Percentiles rank a stretch among this genome's conserved stretches.
These are phyloP conservation scores for Acanthamoeba triangularis DNA, from an alignment of 208 protist species.

Conservation along the genomic window DNA sequence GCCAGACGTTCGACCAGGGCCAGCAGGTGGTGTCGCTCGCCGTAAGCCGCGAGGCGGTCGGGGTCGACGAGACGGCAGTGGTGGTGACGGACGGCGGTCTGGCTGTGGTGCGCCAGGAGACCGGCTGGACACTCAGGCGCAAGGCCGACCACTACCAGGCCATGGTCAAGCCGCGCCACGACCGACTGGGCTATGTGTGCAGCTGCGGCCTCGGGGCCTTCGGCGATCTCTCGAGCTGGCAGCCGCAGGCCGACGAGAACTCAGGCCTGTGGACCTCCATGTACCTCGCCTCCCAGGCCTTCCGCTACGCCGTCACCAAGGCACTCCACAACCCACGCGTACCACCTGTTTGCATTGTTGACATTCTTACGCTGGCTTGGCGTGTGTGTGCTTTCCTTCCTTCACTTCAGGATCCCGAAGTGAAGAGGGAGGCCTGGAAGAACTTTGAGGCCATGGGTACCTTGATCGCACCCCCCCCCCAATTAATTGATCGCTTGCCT, in stretches of 20 bases:
- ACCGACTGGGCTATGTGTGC: conserved; percentile 59
- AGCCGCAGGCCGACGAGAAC: conserved; percentile 36
- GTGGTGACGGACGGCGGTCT: conserved; percentile 75
- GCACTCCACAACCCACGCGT: background rate
- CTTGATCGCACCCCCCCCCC: background rate
- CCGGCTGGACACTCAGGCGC: conserved; percentile 49
- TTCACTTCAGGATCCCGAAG: too few relatives aligned
- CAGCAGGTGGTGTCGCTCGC: conserved; percentile 29
- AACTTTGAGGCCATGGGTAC: conserved; percentile 75
- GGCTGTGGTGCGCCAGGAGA: conserved; percentile 46
- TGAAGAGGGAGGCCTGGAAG: conserved; percentile 71
- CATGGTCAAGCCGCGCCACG: conserved; percentile 61
- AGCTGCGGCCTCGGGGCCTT: conserved; percentile 33
- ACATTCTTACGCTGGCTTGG: too few relatives aligned
- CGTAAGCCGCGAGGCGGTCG: background rate
- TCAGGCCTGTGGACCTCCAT: conserved; percentile 80
- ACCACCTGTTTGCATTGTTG: background rate
- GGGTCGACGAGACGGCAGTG: background rate
- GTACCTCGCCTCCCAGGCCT: conserved; percentile 71
- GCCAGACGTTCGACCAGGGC: conserved; percentile 37
- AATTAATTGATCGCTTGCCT: background rate
- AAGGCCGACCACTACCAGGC: conserved; percentile 77
- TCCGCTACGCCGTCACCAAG: conserved; percentile 78
- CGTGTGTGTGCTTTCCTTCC: too few relatives aligned
- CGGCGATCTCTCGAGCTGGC: conserved; percentile 42